These are phyloP conservation scores for Venturia carpophila DNA, from an alignment of 2,329 filamentous ascomycete species.

Conservation along the genomic window DNA sequence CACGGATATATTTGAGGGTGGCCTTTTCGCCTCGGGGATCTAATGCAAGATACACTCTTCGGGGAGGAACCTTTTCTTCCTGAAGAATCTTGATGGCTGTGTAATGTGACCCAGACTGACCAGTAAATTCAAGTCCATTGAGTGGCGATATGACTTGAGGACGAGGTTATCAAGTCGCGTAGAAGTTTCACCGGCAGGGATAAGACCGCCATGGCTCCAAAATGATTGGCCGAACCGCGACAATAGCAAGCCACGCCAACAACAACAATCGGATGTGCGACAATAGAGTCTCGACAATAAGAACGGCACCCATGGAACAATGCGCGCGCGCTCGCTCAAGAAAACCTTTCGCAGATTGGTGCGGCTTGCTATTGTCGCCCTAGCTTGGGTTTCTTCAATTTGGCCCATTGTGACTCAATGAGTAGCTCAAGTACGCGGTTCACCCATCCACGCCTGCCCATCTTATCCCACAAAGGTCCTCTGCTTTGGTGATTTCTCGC, in stretches of 20 bases:
- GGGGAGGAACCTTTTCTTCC: too few species aligned
- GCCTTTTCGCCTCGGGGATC: too few species aligned
- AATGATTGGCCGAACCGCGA: neutral
- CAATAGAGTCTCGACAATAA: slow-evolving; percentile 8
- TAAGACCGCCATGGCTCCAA: neutral
- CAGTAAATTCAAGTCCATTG: too few species aligned
- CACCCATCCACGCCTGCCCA: neutral
- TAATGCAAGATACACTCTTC: too few species aligned
- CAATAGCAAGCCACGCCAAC: neutral
- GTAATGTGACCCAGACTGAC: too few species aligned
- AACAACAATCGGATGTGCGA: slow-evolving; percentile 8
- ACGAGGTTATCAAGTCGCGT: too few species aligned
- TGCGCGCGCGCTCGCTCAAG: neutral
- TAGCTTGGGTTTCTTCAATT: neutral
- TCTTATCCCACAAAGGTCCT: too few species aligned
- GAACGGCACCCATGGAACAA: neutral
- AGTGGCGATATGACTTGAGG: too few species aligned
- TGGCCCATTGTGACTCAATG: neutral
- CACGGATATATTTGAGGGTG: too few species aligned
- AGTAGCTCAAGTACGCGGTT: neutral
- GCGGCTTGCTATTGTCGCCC: neutral
- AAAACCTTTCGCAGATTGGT: neutral
- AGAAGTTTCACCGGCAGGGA: neutral
- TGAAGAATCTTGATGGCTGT: too few species aligned
- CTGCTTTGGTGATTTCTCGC: too few species aligned